Evolutionary conservation across 352 stramenopile species (phyloP), one percentile per base, ranked within the genome.

Genomic region (Globisporangium middletonii): DNA sequence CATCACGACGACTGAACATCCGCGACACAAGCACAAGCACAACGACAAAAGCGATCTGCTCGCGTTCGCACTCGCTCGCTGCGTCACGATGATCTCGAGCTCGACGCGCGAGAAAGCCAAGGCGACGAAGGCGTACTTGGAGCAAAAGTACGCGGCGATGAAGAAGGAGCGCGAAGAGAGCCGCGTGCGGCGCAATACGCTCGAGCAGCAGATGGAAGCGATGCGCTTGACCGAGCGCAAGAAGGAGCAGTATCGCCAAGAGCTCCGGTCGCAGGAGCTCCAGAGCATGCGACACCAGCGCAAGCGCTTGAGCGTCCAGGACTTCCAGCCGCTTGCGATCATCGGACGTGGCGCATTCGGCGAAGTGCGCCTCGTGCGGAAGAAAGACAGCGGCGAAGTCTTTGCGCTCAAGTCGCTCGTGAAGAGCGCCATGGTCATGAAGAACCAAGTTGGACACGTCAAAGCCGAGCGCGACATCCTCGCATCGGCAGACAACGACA

Each of bases 301-400:
- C 54, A 92, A 95, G 64, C 79, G 82, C 6, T 69, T 95, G 12
- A 75, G 69, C 3, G 83, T 92, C 1, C 56, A 94, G 38, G 97
- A 99, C 72, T 99, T 99, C 71, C 86, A 99, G 61, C 93, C 89
- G 33, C 75, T 99, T 1, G 89, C 89, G 2, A 90, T 99, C 3
- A 98, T 99, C 70, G 97, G 97, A 5, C 73, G 96, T 28, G 98
- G 98, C n/a, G 97, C 97, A 13, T 99, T 99, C 69, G 98, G 98
- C 30, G 97, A 99, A 67, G 98, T 99, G 35, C 82, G 83, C 12
- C 77, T 95, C 18, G 86, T 94, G 55, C 79, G 83, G 44, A 89
- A 95, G 69, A 72, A 80, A 50, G 81, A 95, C 62, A 79, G 74
- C 33, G 87, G 85, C 53, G 83, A 95, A 52, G 81, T 96, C 37